Evolutionary conservation across 345 rosid genomes (phyloP), one percentile per base, ranked within the genome.

Genomic region (Acer negundo): DNA sequence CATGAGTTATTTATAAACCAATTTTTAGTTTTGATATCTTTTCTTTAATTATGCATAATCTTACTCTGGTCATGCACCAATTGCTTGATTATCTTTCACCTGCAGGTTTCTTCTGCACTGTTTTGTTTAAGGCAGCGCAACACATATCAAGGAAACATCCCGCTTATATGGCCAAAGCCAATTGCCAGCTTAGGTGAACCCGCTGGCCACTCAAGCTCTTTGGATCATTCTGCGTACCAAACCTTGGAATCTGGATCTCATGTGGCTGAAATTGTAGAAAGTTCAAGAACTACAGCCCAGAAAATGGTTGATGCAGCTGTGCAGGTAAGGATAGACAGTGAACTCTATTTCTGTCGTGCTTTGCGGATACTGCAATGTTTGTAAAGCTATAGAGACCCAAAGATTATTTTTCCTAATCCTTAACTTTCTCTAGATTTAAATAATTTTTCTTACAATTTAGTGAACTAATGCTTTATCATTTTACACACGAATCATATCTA

Each of bases 21-120:
- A 24, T 73, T 78, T 56, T 35, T 40, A 68, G 73, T 64, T 59
- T 82, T 74, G 67, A 73, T 77, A 62, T 40, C 65, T 75, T 46
- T 75, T 78, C 73, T 55, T 19, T 55, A 71, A 19, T 75, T 31
- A 6, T 72, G 6, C 23, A 42, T 44, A 70, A 20, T 55, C 59
- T 58, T 56, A 40, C 64, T 51, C 74, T 31, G 20, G 58, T 68
- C 53, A n/a, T 68, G 47, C 10, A 19, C 16, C 9, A 69, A 72
- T 44, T 78, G 59, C 66, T 62, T 73, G 77, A 58, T 80, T 35
- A 13, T 64, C 35, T 75, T 63, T 73, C 75, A 26, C 38, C 12
- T 89, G 62, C 76, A 92, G 97, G 95, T 92, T 87, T 86, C 95
- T 67, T 81, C 86, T 82, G 93, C 97, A 70, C 88, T 91, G 62